Base-by-base conservation (phyloP, 192 early-diverging fungal species). In the Mortierella claussenii region DNA sequence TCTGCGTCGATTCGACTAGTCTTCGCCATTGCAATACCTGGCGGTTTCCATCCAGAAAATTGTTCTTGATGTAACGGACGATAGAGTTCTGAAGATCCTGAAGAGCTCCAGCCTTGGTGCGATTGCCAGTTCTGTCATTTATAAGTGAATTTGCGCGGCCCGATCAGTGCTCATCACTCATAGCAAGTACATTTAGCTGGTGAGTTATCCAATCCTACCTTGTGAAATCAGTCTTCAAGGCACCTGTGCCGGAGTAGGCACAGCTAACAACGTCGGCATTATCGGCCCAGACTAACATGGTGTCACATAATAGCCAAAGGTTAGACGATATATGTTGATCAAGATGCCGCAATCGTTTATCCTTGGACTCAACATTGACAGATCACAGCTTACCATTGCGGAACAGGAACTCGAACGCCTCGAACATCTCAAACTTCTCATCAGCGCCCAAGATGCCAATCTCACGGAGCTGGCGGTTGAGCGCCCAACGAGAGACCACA, bases 271-370 rank as follows among this genome's bases (percentile, higher is more conserved):
- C 92, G 80, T 99, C 95, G 30, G 96, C 98, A 78, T 99, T 95
- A 79, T 99, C 95, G 20, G 98, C 97, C 98, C 98, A 99, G 18
- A 95, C 91, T 93, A 81, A n/a, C n/a, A n/a, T n/a, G n/a, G n/a
- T n/a, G n/a, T 43, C 33, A 56, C n/a, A 10, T 61, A 11, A 27
- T 30, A 23, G 18, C 12, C 12, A 18, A 18, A 28, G n/a, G n/a
- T n/a, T n/a, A n/a, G n/a, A n/a, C n/a, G n/a, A n/a, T n/a, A n/a
- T n/a, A n/a, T n/a, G n/a, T n/a, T n/a, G n/a, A n/a, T n/a, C n/a
- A n/a, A n/a, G n/a, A n/a, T n/a, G n/a, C n/a, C n/a, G n/a, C 43
- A 42, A 56, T 26, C 1, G 17, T 27, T 20, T 3, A 40, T 10
- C n/a, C 42, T 21, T 17, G 49, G 50, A 15, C 15, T 45, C 43